Evolutionary conservation across 129 eudicot species (phyloP).

Genomic region (Flaveria linearis): DNA sequence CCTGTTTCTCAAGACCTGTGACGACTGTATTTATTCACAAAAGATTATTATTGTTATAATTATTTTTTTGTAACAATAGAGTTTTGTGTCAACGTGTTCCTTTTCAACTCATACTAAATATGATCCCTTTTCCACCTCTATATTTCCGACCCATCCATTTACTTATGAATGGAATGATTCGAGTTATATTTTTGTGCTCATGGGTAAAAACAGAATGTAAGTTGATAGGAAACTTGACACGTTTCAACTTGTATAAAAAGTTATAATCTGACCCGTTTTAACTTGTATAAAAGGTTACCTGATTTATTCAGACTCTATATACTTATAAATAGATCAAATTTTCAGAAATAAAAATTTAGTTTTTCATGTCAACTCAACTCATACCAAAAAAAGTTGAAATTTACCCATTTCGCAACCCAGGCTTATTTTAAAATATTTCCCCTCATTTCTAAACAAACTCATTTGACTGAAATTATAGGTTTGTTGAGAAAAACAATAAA

Average conservation of each 20-base stretch:
- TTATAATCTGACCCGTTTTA: neutral
- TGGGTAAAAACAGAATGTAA: too few relatives aligned
- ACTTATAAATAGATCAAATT: neutral
- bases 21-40: neutral
- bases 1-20: neutral
- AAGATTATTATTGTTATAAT: neutral
- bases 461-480: constrained; percentile 41
- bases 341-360: neutral
- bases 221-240: too few relatives aligned
- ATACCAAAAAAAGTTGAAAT: neutral
- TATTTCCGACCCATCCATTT: neutral
- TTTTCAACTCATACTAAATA: neutral
- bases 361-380: neutral
- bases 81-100: neutral
- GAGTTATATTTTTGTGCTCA: neutral
- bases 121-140: neutral
- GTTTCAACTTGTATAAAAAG: too few relatives aligned
- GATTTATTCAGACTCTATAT: too few relatives aligned
- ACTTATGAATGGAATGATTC: neutral
- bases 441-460: neutral
- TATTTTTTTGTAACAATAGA: neutral
- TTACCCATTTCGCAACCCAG: neutral
- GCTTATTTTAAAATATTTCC: too few relatives aligned
- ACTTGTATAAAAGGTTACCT: neutral
- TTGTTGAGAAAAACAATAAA: constrained; percentile 74